Conservation (phyloP, 2,329 filamentous ascomycete species). For the Colletotrichum tamarilloi region DNA sequence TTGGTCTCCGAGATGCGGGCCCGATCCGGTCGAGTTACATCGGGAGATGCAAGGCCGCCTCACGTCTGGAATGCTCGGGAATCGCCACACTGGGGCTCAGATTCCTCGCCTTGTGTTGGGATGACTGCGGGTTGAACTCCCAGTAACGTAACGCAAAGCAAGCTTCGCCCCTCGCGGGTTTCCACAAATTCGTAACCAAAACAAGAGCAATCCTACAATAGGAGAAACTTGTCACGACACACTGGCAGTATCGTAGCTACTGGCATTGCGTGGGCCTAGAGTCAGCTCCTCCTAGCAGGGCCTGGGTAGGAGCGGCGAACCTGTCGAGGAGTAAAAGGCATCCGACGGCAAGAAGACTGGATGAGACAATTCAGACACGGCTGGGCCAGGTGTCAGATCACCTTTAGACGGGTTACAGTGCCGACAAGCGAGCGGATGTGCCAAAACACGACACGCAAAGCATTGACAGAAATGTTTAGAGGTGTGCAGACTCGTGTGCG, state of each 20-base stretch:
- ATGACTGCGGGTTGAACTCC: neutral
- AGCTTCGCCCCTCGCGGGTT: neutral
- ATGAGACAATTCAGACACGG: conserved; percentile 14
- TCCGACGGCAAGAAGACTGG: neutral
- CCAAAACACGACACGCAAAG: neutral
- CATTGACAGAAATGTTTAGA: neutral
- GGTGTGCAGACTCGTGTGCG: neutral
- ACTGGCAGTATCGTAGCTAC: neutral
- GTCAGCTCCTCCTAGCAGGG: neutral
- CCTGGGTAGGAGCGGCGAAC: neutral
- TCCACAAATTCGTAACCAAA: neutral
- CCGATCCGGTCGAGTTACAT: neutral
- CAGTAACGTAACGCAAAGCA: too few relatives aligned
- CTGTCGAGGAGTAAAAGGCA: neutral
- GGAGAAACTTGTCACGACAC: neutral
- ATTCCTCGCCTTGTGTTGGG: neutral
- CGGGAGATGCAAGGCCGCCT: neutral
- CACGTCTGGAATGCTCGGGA: neutral
- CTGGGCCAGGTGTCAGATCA: conserved; percentile 15
- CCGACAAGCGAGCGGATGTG: neutral
- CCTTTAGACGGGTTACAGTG: conserved; percentile 4
- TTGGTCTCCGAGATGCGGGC: neutral
- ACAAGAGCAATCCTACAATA: neutral
- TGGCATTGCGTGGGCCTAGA: neutral
- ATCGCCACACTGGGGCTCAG: neutral